phyloP scores from a whole-genome alignment of 108 stramenopile species.

The Skeletonema marinoi region DNA sequence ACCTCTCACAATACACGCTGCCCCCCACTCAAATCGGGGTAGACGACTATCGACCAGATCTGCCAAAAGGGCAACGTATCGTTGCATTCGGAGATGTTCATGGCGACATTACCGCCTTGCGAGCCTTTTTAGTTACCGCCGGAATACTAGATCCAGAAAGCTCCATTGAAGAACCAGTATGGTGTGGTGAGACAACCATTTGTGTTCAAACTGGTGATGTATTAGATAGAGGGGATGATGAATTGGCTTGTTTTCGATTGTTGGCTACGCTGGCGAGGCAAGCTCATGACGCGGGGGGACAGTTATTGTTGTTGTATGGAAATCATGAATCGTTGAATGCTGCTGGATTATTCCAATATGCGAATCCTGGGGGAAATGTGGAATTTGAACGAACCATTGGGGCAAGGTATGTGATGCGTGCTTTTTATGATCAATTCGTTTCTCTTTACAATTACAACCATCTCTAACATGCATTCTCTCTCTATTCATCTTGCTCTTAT shows the following conservation, averaged over 20 bases:
- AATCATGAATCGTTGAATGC: slow-evolving; percentile 84
- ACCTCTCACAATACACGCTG: slow-evolving; percentile 29
- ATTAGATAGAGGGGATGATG: slow-evolving; percentile 73
- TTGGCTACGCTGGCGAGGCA: slow-evolving; percentile 62
- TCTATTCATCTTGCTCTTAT: neutral
- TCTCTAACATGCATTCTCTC: neutral
- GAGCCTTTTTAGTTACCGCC: slow-evolving; percentile 45
- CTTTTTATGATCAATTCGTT: neutral
- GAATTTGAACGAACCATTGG: slow-evolving; percentile 61
- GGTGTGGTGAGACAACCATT: slow-evolving; percentile 69
- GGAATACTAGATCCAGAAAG: slow-evolving; percentile 33
- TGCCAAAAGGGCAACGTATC: slow-evolving; percentile 52
- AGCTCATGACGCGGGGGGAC: slow-evolving; percentile 54
- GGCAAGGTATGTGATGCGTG: neutral
- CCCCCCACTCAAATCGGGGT: slow-evolving; percentile 25
- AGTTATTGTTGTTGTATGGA: slow-evolving; percentile 62
- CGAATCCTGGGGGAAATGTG: slow-evolving; percentile 49
- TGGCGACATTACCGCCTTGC: slow-evolving; percentile 66
- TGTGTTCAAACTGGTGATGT: slow-evolving; percentile 82
- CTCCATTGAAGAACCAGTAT: slow-evolving; percentile 17
- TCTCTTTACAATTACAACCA: neutral
- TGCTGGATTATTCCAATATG: slow-evolving; percentile 75
- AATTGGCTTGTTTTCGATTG: slow-evolving; percentile 64
- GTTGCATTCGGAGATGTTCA: slow-evolving; percentile 83
- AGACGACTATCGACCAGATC: slow-evolving; percentile 39